Conservation (phyloP, 164 flowering plant genomes). For the Macadamia tetraphylla region DNA sequence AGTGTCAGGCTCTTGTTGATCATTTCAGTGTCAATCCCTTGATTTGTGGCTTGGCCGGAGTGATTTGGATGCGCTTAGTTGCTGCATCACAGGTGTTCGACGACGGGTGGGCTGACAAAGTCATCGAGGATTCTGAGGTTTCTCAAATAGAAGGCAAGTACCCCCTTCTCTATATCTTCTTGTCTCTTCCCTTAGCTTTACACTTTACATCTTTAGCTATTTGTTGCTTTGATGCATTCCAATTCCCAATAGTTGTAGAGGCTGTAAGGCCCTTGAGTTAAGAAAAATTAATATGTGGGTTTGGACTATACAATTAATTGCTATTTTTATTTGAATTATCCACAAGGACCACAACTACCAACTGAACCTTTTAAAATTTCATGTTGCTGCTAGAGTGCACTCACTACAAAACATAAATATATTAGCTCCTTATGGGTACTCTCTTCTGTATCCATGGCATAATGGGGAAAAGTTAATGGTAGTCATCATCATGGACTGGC, state of each 20-base stretch:
- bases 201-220: neutral
- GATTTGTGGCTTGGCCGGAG: slow-evolving; percentile 56
- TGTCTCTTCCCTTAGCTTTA: neutral
- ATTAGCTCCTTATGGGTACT: too few species aligned
- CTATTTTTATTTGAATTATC: too few species aligned
- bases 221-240: neutral
- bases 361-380: too few species aligned
- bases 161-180: neutral
- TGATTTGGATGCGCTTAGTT: slow-evolving; percentile 63
- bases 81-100: slow-evolving; percentile 44
- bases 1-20: slow-evolving; percentile 71
- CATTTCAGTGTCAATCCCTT: slow-evolving; percentile 49
- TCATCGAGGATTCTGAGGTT: slow-evolving; percentile 47
- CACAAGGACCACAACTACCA: too few species aligned
- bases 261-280: too few species aligned
- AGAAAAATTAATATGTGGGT: too few species aligned
- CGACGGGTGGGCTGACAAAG: slow-evolving; percentile 59
- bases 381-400: too few species aligned
- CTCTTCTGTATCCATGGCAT: too few species aligned
- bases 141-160: slow-evolving; percentile 23
- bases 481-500: too few species aligned
- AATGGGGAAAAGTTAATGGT: too few species aligned
- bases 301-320: neutral
- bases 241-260: neutral
- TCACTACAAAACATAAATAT: too few species aligned